These are phyloP conservation scores for Colletotrichum shisoi DNA, from an alignment of 2,329 filamentous ascomycete genomes.

Conservation along the genomic window DNA sequence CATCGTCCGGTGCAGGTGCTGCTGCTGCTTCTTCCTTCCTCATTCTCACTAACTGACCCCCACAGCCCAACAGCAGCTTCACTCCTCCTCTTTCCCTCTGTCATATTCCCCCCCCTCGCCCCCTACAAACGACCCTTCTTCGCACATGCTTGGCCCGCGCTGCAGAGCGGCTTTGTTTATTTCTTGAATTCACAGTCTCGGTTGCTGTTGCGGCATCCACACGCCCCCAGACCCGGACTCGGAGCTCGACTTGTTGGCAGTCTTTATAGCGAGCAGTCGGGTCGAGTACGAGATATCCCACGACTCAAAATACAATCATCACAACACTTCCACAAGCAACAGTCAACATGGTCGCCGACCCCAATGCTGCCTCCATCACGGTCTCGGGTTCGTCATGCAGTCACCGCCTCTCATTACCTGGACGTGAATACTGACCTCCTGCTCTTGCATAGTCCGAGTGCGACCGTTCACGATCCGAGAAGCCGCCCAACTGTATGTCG, in stretches of 20 bases:
- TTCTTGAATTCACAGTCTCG: constrained; percentile 27
- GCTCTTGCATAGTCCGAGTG: constrained; percentile 64
- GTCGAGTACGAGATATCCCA: constrained; percentile 18
- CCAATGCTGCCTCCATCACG: constrained; percentile 65
- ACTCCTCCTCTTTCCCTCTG: background rate
- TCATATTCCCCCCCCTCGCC: background rate
- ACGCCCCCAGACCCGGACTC: constrained; percentile 1
- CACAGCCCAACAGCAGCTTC: constrained; percentile 17
- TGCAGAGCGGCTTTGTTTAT: constrained; percentile 40
- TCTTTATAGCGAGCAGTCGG: constrained; percentile 12
- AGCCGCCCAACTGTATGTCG: constrained; percentile 81
- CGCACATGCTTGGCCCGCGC: constrained; percentile 35
- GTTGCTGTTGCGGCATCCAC: constrained; percentile 7
- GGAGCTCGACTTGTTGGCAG: constrained; percentile 26
- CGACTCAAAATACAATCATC: constrained; percentile 9
- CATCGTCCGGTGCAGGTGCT: background rate
- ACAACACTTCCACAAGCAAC: background rate
- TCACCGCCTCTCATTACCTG: background rate
- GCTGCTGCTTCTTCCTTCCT: constrained; percentile 16
- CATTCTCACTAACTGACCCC: constrained; percentile 26
- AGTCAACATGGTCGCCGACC: constrained; percentile 46
- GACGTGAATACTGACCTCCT: constrained; percentile 14
- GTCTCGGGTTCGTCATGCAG: constrained; percentile 59
- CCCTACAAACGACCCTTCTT: background rate
- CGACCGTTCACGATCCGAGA: constrained; percentile 85